phyloP scores from a whole-genome alignment of 805 yeast species.

The Zygosaccharomyces pseudorouxii region DNA sequence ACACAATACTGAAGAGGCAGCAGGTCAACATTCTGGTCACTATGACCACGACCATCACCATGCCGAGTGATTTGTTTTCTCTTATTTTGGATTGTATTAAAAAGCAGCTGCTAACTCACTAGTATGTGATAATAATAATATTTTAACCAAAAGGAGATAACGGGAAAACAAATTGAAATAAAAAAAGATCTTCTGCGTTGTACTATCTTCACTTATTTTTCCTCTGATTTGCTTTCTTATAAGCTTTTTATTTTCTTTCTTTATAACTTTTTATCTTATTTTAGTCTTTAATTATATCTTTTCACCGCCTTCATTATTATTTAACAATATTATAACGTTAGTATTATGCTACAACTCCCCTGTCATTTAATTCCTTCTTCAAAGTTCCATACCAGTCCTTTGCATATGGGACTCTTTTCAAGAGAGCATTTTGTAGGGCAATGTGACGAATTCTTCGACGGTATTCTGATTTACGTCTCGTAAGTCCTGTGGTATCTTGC shows the following conservation, averaged over 20 bases:
- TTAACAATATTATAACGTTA: background rate
- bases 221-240: background rate
- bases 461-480: constrained; percentile 15
- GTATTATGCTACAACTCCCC: constrained; percentile 15
- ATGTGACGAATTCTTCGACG: constrained; percentile 20
- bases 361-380: constrained; percentile 29
- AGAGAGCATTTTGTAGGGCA: constrained; percentile 30
- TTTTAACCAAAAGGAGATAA: background rate
- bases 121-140: background rate
- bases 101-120: background rate
- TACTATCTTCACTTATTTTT: background rate
- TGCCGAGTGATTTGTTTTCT: constrained; percentile 1
- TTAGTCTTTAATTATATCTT: background rate
- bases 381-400: constrained; percentile 32
- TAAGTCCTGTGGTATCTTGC: background rate
- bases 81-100: background rate
- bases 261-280: constrained; percentile 2
- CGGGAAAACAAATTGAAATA: background rate
- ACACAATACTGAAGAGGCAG: constrained; percentile 1
- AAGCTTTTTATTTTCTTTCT: background rate
- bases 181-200: background rate
- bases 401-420: constrained; percentile 32
- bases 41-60: background rate
- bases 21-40: background rate
- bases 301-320: background rate